Evolutionary conservation across 208 protist genomes (phyloP).

Genomic region (Leishmania tarentolae): DNA sequence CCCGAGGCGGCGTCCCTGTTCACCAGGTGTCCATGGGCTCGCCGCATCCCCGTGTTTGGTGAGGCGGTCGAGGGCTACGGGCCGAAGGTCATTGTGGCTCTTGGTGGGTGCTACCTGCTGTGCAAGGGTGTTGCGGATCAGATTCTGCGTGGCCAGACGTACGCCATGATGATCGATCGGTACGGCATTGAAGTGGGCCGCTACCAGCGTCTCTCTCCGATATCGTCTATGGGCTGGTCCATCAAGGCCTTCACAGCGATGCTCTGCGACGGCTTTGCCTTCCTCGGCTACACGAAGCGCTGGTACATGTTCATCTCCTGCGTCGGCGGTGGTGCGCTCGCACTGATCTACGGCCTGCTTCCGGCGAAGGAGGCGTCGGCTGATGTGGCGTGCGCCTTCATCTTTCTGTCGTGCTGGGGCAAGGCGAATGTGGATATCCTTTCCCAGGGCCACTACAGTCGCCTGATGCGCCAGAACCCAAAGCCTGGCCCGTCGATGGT

Average conservation of each 20-base stretch:
- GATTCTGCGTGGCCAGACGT: conserved; percentile 30
- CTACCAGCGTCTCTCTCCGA: neutral
- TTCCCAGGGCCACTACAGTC: neutral
- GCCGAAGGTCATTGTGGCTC: conserved; percentile 20
- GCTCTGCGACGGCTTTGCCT: neutral
- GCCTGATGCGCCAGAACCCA: neutral
- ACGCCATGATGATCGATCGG: neutral
- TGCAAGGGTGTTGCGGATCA: conserved; percentile 61
- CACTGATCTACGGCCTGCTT: neutral
- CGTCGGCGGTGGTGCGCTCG: neutral
- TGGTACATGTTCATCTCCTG: neutral
- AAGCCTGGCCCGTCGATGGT: neutral
- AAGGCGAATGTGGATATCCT: neutral
- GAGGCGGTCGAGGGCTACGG: conserved; percentile 39
- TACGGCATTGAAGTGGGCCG: neutral
- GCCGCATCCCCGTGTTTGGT: conserved; percentile 47
- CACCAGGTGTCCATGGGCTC: conserved; percentile 24
- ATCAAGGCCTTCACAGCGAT: neutral
- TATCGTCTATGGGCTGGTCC: neutral
- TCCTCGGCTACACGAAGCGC: conserved; percentile 1
- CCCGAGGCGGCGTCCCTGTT: conserved; percentile 38
- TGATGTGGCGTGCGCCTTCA: neutral
- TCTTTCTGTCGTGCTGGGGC: neutral
- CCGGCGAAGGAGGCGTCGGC: neutral
- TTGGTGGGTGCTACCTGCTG: conserved; percentile 47